phyloP scores from a whole-genome alignment of 2,329 filamentous ascomycete genomes.

The Escovopsis weberi region DNA sequence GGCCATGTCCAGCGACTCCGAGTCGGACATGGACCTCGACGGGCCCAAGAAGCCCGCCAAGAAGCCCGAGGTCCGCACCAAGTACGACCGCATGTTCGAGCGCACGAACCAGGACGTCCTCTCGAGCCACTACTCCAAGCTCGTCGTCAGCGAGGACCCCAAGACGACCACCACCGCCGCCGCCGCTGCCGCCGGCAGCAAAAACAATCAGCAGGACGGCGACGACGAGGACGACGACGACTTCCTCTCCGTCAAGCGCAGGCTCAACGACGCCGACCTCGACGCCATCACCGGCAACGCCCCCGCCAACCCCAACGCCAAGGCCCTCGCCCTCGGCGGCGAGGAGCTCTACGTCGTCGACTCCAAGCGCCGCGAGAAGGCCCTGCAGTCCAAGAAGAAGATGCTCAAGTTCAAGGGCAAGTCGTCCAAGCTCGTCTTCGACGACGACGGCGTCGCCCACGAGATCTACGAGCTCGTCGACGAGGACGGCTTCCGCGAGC shows the following conservation, averaged over 20 bases:
- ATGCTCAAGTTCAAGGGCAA: conserved; percentile 81
- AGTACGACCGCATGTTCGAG: conserved; percentile 97
- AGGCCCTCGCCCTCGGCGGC: conserved; percentile 54
- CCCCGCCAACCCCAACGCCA: conserved; percentile 26
- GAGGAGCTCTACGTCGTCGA: conserved; percentile 71
- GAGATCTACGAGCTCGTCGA: conserved; percentile 78
- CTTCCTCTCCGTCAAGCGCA: conserved; percentile 79
- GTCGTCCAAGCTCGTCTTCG: conserved; percentile 74
- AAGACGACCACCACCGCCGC: too few species aligned
- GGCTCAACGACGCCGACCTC: conserved; percentile 58
- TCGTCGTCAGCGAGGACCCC: conserved; percentile 45
- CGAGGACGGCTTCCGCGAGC: conserved; percentile 63
- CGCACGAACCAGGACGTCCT: conserved; percentile 89
- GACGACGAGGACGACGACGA: conserved; percentile 57
- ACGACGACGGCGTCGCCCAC: conserved; percentile 79
- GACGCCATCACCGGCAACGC: conserved; percentile 34
- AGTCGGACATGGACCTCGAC: conserved; percentile 38
- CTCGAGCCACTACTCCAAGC: conserved; percentile 82
- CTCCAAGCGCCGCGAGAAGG: conserved; percentile 87
- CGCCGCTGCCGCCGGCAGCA: too few species aligned
- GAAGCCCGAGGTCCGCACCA: conserved; percentile 69
- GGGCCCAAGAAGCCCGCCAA: conserved; percentile 39
- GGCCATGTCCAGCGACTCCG: conserved; percentile 47
- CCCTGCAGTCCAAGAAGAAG: conserved; percentile 91
- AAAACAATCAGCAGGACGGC: conserved; percentile 16